phyloP scores from a whole-genome alignment of 352 stramenopile genomes.

The Phytophthora nicotianae region DNA sequence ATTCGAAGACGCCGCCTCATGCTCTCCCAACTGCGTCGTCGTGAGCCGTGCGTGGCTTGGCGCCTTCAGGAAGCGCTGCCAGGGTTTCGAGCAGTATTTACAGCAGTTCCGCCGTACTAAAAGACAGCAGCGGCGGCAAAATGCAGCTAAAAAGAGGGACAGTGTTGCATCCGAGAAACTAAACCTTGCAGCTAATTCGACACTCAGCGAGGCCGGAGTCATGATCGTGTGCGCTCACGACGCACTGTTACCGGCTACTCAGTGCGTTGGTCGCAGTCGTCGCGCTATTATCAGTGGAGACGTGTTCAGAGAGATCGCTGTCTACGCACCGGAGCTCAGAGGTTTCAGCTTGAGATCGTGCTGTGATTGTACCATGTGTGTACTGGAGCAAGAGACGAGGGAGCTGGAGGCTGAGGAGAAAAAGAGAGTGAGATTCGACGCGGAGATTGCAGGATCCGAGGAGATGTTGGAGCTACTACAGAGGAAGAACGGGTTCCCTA shows the following conservation, averaged over 20 bases:
- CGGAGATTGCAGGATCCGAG: conserved; percentile 64
- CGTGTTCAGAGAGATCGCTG: conserved; percentile 50
- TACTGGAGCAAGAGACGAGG: conserved; percentile 55
- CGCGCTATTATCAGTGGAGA: conserved; percentile 59
- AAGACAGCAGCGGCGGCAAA: conserved; percentile 65
- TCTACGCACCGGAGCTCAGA: conserved; percentile 65
- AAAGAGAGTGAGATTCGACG: conserved; percentile 68
- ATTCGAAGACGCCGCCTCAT: conserved; percentile 47
- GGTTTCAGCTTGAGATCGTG: conserved; percentile 56
- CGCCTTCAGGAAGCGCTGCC: conserved; percentile 74
- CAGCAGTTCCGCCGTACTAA: conserved; percentile 74
- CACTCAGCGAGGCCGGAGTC: conserved; percentile 30
- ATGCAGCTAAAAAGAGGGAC: conserved; percentile 36
- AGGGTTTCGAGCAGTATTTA: conserved; percentile 75
- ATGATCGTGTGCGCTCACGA: conserved; percentile 77
- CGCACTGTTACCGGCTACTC: conserved; percentile 50
- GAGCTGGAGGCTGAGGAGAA: conserved; percentile 58
- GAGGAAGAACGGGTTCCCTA: conserved; percentile 81
- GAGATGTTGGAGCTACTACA: conserved; percentile 73
- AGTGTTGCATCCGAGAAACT: conserved; percentile 8
- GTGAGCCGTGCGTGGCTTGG: conserved; percentile 79
- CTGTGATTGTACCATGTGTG: conserved; percentile 63
- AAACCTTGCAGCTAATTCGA: conserved; percentile 27
- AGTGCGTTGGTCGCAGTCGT: conserved; percentile 66
- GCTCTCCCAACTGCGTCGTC: conserved; percentile 50